Evolutionary conservation across 1,284 basidiomycete species (phyloP).

Genomic region (Heimioporus punctisporus): DNA sequence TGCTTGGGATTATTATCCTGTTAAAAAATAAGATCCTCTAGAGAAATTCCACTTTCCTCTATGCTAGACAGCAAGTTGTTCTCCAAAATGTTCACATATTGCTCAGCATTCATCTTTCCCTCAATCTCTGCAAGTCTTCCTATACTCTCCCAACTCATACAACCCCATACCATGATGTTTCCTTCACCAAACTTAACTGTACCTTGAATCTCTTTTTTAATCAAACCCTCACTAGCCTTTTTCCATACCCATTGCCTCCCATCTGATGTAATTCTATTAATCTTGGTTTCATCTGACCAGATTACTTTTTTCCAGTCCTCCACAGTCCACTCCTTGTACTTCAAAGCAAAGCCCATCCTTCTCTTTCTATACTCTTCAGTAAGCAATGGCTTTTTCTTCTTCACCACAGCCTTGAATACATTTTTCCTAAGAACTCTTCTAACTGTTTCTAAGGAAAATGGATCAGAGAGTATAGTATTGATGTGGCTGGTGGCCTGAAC

Average conservation of each 20-base stretch:
- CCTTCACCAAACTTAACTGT: neutral
- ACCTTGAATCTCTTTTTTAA: neutral
- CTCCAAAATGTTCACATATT: neutral
- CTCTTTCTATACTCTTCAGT: neutral
- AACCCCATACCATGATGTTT: neutral
- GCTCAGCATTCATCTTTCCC: neutral
- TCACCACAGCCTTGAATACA: neutral
- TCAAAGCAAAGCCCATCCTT: neutral
- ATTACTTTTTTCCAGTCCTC: neutral
- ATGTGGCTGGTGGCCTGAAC: neutral
- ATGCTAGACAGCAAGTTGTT: neutral
- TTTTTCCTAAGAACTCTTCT: neutral
- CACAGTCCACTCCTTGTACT: conserved; percentile 3
- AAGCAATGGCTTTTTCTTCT: conserved; percentile 2
- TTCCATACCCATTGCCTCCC: neutral
- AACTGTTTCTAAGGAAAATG: neutral
- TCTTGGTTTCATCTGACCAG: too few relatives aligned
- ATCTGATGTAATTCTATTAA: neutral
- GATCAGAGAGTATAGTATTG: neutral
- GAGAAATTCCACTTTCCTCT: neutral
- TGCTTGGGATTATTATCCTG: neutral
- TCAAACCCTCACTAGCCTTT: neutral
- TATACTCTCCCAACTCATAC: neutral
- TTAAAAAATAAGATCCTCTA: neutral
- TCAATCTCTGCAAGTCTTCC: neutral